Evolutionary conservation across 768 basidiomycete genomes (phyloP).

Genomic region (Suillus paluster): DNA sequence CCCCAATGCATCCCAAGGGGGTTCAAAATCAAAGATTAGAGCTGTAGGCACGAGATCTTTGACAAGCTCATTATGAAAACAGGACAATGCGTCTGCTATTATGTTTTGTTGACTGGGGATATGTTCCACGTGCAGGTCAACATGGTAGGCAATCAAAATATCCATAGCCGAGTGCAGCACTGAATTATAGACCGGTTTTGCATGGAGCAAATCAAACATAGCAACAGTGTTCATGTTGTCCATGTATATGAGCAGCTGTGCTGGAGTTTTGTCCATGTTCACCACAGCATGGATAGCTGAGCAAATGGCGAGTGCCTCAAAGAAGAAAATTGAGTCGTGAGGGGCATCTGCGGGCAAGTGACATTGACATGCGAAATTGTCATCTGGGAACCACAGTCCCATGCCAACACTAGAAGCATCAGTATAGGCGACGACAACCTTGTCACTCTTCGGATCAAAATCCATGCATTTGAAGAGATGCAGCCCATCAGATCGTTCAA

Average conservation of each 20-base stretch:
- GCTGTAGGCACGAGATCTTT: background rate
- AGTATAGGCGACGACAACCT: background rate
- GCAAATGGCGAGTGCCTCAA: constrained; percentile 22
- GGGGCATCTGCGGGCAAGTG: background rate
- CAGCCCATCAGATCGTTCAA: background rate
- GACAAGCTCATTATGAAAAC: background rate
- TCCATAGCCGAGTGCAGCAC: constrained; percentile 23
- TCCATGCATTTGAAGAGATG: background rate
- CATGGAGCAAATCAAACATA: constrained; percentile 33
- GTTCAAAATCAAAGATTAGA: constrained; percentile 13
- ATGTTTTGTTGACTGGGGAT: constrained; percentile 26
- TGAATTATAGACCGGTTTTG: constrained; percentile 20
- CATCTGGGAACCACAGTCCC: constrained; percentile 26
- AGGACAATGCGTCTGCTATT: constrained; percentile 22
- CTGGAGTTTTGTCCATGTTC: constrained; percentile 2
- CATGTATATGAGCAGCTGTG: constrained; percentile 21
- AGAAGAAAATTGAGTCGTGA: constrained; percentile 26
- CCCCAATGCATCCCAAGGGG: constrained; percentile 34
- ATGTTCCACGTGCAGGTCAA: constrained; percentile 30
- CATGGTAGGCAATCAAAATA: constrained; percentile 8
- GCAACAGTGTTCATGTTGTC: constrained; percentile 38
- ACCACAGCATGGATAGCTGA: background rate
- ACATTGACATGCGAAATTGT: constrained; percentile 23
- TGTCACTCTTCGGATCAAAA: background rate
- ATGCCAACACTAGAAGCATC: constrained; percentile 30